Evolutionary conservation across 164 flowering plant species (phyloP).

Genomic region (Piper betle): DNA sequence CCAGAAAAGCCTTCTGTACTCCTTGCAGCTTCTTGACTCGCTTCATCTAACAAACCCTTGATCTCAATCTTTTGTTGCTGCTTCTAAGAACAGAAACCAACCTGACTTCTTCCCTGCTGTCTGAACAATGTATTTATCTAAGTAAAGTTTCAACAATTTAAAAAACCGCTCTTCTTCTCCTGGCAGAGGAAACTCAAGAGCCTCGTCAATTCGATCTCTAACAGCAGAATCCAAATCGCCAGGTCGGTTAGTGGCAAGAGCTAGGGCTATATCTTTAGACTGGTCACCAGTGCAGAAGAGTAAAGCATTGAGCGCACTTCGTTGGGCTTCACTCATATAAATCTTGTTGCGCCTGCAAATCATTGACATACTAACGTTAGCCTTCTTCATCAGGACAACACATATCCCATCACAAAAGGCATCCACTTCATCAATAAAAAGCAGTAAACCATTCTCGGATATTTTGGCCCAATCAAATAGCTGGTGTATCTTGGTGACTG

Average conservation of each 20-base stretch:
- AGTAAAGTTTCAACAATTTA: slow-evolving; percentile 79
- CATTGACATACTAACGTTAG: neutral
- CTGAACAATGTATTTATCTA: slow-evolving; percentile 73
- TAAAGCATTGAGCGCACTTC: slow-evolving; percentile 95
- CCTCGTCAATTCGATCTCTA: slow-evolving; percentile 87
- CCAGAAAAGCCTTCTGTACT: slow-evolving; percentile 92
- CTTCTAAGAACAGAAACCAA: slow-evolving; percentile 33
- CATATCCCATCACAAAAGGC: slow-evolving; percentile 32
- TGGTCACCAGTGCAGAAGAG: slow-evolving; percentile 96
- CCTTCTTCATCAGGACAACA: too few species aligned
- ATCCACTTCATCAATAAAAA: slow-evolving; percentile 98
- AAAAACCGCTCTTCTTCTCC: slow-evolving; percentile 85
- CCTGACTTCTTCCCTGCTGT: slow-evolving; percentile 61
- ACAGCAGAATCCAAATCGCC: slow-evolving; percentile 97
- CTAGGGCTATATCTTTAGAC: slow-evolving; percentile 92
- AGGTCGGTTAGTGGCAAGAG: slow-evolving; percentile 95
- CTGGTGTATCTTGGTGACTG: slow-evolving; percentile 98
- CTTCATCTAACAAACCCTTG: slow-evolving; percentile 59
- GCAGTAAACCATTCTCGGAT: slow-evolving; percentile 69
- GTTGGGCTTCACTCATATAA: slow-evolving; percentile 97
- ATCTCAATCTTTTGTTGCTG: slow-evolving; percentile 75
- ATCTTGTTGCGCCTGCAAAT: slow-evolving; percentile 83
- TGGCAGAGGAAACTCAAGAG: slow-evolving; percentile 82
- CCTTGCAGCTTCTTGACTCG: slow-evolving; percentile 69
- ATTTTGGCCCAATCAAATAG: slow-evolving; percentile 94